These are phyloP conservation scores for Chrysosphaeria jannelii DNA, from an alignment of 2,329 filamentous ascomycete genomes.

Conservation along the genomic window DNA sequence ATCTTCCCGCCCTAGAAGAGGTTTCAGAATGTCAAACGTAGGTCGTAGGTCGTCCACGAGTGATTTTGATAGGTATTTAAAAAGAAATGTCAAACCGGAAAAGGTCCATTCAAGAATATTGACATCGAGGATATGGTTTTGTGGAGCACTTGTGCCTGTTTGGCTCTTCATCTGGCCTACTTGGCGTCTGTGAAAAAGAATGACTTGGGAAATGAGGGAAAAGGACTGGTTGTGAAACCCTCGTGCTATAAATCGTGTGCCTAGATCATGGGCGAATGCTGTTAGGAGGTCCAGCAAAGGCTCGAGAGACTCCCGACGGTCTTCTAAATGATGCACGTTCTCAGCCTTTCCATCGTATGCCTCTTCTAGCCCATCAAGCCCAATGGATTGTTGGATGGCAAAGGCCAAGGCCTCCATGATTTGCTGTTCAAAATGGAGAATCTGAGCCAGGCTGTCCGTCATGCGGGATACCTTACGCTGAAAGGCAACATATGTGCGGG, in stretches of 20 bases:
- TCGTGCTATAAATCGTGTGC: constrained; percentile 49
- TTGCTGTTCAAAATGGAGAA: constrained; percentile 65
- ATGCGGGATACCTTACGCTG: constrained; percentile 42
- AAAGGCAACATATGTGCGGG: constrained; percentile 52
- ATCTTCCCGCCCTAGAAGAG: constrained; percentile 35
- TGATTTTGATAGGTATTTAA: constrained; percentile 83
- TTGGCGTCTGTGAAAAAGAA: too few relatives aligned
- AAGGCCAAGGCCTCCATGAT: constrained; percentile 52
- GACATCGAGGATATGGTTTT: constrained; percentile 39
- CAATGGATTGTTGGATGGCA: constrained; percentile 34
- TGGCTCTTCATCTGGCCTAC: constrained; percentile 4
- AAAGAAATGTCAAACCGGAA: constrained; percentile 72
- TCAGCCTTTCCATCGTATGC: too few relatives aligned
- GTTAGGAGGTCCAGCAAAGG: constrained; percentile 67
- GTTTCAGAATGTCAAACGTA: constrained; percentile 54
- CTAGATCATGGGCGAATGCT: constrained; percentile 83
- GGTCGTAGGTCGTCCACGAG: constrained; percentile 63
- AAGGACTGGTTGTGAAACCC: constrained; percentile 47
- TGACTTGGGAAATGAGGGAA: constrained; percentile 44
- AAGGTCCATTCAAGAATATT: constrained; percentile 98
- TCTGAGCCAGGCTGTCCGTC: constrained; percentile 71
- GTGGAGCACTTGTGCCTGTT: constrained; percentile 2
- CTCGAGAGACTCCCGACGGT: constrained; percentile 56
- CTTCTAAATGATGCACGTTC: too few relatives aligned
- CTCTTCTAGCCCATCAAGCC: too few relatives aligned